Conservation (phyloP, 345 rosid species). For the Jatropha curcas region DNA sequence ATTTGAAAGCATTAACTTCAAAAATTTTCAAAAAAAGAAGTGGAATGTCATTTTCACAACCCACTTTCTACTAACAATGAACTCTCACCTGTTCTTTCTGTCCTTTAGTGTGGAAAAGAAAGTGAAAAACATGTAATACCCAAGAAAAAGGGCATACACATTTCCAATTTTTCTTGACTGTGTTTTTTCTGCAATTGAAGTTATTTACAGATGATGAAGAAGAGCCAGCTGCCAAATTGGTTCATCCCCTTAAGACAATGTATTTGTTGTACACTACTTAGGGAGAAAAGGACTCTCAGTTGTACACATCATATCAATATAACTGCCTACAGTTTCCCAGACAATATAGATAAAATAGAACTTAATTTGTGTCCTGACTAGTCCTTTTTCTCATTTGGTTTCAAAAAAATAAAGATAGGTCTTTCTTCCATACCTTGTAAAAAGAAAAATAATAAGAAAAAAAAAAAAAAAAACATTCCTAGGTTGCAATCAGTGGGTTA, state of each 20-base stretch:
- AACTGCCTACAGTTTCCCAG: conserved; percentile 9
- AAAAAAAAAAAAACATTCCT: too few relatives aligned
- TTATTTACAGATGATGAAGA: conserved; percentile 1
- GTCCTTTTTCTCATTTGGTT: background rate
- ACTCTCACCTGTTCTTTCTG: background rate
- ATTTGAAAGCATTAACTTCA: background rate
- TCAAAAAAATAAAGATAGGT: too few relatives aligned
- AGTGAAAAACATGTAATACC: background rate
- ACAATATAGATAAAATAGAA: conserved; percentile 2
- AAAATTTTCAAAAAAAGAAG: too few relatives aligned
- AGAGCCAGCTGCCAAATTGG: conserved; percentile 36
- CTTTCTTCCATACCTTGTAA: too few relatives aligned
- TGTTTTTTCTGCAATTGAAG: background rate
- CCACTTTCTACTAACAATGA: background rate
- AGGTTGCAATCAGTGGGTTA: too few relatives aligned
- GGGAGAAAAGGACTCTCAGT: conserved; percentile 9
- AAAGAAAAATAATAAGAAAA: too few relatives aligned
- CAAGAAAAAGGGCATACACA: background rate
- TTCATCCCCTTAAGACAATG: conserved; percentile 44
- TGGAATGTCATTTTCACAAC: conserved; percentile 5
- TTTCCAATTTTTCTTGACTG: background rate
- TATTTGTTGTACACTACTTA: conserved; percentile 5
- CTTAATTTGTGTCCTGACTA: background rate
- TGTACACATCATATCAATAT: conserved; percentile 30
- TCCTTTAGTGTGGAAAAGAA: background rate